These are phyloP conservation scores for Rhodofomes roseus DNA, from an alignment of 1,284 basidiomycete species.

Conservation along the genomic window DNA sequence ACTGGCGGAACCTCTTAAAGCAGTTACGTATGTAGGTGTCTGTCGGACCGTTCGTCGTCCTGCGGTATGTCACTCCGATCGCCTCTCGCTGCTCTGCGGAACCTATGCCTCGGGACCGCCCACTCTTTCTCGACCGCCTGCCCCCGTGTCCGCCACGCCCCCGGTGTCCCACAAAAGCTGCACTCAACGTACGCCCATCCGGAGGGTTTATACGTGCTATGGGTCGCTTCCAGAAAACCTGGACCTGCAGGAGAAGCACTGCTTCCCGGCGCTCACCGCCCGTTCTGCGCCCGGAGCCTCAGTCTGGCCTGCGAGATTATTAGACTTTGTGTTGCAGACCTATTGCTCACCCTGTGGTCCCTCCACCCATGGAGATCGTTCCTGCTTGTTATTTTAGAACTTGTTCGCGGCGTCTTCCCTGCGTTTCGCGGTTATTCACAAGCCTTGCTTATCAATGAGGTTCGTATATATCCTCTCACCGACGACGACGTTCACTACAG, in stretches of 20 bases:
- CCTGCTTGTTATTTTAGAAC: constrained; percentile 62
- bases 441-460: constrained; percentile 79
- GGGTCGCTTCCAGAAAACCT: constrained; percentile 58
- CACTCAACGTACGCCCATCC: background rate
- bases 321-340: constrained; percentile 48
- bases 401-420: constrained; percentile 69
- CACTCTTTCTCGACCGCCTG: background rate
- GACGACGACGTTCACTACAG: background rate
- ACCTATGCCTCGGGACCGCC: background rate
- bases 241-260: constrained; percentile 34
- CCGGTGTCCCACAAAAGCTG: background rate
- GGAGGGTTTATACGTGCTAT: constrained; percentile 45
- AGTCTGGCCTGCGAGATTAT: constrained; percentile 53
- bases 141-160: background rate
- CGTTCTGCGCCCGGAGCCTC: constrained; percentile 50
- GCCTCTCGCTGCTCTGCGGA: background rate
- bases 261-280: constrained; percentile 64
- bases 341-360: constrained; percentile 57
- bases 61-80: constrained; percentile 24
- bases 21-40: constrained; percentile 6
- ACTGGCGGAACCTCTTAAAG: constrained; percentile 6
- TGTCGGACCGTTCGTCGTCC: constrained; percentile 18
- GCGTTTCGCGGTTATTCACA: constrained; percentile 81
- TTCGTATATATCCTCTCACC: constrained; percentile 27
- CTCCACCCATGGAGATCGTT: constrained; percentile 64